These are phyloP conservation scores for Vanrija humicola DNA, from an alignment of 1,284 basidiomycete genomes.

Conservation along the genomic window DNA sequence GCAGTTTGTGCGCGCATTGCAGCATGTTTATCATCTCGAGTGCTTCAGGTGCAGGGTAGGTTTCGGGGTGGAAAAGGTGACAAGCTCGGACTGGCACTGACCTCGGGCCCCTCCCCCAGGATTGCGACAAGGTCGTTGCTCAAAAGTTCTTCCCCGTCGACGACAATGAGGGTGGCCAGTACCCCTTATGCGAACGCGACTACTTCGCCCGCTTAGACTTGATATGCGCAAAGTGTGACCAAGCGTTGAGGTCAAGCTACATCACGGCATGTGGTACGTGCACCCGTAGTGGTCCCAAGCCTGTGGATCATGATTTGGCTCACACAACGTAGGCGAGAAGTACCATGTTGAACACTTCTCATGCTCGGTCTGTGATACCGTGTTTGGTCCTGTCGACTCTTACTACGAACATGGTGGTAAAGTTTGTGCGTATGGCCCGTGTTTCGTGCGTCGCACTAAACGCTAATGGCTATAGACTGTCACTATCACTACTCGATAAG, in stretches of 20 bases:
- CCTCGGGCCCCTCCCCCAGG: constrained; percentile 55
- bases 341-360: constrained; percentile 99
- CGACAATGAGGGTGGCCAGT: constrained; percentile 65
- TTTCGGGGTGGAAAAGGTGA: constrained; percentile 6
- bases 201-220: constrained; percentile 95
- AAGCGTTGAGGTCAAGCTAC: constrained; percentile 92
- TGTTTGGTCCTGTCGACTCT: constrained; percentile 96
- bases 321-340: constrained; percentile 71
- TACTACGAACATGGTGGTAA: constrained; percentile 98
- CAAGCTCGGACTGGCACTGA: constrained; percentile 1
- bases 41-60: constrained; percentile 95
- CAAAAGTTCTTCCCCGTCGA: constrained; percentile 99
- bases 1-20: constrained; percentile 92
- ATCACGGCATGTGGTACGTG: constrained; percentile 97
- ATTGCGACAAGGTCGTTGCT: constrained; percentile 93
- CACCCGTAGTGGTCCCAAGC: neutral
- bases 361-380: constrained; percentile 90
- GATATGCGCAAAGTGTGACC: constrained; percentile 92
- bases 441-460: neutral
- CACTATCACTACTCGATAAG: constrained; percentile 98
- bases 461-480: constrained; percentile 55
- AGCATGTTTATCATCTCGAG: constrained; percentile 89
- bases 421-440: constrained; percentile 57
- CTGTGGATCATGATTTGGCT: neutral
- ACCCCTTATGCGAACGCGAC: constrained; percentile 94